phyloP scores from a whole-genome alignment of 768 basidiomycete species.

The Agrocybe pediades region DNA sequence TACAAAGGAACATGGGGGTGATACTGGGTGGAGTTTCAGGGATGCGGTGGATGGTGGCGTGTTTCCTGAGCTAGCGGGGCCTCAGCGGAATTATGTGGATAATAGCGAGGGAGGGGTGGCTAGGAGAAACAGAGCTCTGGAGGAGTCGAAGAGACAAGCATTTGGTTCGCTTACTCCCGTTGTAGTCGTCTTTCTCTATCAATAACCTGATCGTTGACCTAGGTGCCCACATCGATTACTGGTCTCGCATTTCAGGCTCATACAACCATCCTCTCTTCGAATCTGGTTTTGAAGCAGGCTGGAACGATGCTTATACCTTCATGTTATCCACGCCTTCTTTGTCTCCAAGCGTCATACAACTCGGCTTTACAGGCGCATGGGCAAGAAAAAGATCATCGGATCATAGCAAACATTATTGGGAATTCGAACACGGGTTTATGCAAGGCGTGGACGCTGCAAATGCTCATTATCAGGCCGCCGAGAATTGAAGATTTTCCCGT shows the following conservation, averaged over 20 bases:
- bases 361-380: slow-evolving; percentile 72
- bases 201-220: neutral
- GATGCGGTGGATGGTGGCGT: slow-evolving; percentile 66
- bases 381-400: slow-evolving; percentile 43
- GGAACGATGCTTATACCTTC: slow-evolving; percentile 71
- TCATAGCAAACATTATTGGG: slow-evolving; percentile 60
- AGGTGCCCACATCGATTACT: slow-evolving; percentile 42
- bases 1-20: slow-evolving; percentile 66
- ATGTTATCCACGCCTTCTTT: slow-evolving; percentile 29
- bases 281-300: slow-evolving; percentile 67
- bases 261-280: slow-evolving; percentile 72
- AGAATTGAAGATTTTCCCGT: neutral
- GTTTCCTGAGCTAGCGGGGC: slow-evolving; percentile 49
- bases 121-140: slow-evolving; percentile 28
- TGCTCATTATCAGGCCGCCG: slow-evolving; percentile 29
- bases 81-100: neutral
- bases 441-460: slow-evolving; percentile 53
- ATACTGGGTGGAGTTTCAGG: slow-evolving; percentile 74
- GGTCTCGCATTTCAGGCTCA: slow-evolving; percentile 50
- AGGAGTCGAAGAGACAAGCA: slow-evolving; percentile 27
- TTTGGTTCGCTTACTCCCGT: slow-evolving; percentile 24
- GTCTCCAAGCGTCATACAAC: slow-evolving; percentile 42
- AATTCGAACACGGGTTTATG: slow-evolving; percentile 67
- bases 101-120: slow-evolving; percentile 13
- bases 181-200: neutral